A percentile compares a stretch with the other conserved stretches of the same genome.
Conservation (phyloP, 2,329 filamentous ascomycete genomes). For the Curvularia sp. region DNA sequence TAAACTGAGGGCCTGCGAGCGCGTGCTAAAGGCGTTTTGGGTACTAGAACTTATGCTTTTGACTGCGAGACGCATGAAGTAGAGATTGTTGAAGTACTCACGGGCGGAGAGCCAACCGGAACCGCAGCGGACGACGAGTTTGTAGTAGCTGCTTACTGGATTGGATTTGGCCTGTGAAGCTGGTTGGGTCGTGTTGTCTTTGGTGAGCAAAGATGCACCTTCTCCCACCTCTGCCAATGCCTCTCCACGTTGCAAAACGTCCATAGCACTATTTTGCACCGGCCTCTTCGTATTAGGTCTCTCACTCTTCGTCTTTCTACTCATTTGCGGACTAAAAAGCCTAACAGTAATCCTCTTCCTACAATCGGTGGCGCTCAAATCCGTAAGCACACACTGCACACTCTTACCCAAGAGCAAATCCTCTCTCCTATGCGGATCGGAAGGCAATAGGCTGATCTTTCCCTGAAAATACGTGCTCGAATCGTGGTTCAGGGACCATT, state of each 20-base stretch:
- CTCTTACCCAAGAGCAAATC: conserved; percentile 35
- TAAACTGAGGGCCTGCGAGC: conserved; percentile 14
- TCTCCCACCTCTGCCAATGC: neutral
- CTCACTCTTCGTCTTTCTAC: neutral
- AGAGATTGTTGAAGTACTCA: conserved; percentile 39
- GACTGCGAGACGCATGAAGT: conserved; percentile 27
- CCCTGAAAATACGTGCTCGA: conserved; percentile 41
- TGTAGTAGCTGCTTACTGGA: conserved; percentile 26
- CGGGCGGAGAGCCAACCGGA: conserved; percentile 43
- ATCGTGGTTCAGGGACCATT: conserved; percentile 41
- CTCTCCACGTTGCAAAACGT: neutral
- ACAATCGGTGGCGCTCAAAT: conserved; percentile 22
- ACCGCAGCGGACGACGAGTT: conserved; percentile 38
- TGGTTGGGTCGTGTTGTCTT: conserved; percentile 3
- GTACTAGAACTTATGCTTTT: neutral
- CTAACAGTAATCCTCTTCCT: conserved; percentile 35
- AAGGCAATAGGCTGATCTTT: conserved; percentile 31
- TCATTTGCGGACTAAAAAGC: conserved; percentile 34
- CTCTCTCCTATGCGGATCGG: conserved; percentile 11
- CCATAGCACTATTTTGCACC: conserved; percentile 15
- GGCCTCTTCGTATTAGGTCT: neutral
- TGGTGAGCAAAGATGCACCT: neutral
- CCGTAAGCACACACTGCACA: conserved; percentile 37
- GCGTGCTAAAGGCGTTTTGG: conserved; percentile 2
- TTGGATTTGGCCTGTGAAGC: neutral